phyloP scores from a whole-genome alignment of 2,329 filamentous ascomycete species.

The Fusarium temperatum region DNA sequence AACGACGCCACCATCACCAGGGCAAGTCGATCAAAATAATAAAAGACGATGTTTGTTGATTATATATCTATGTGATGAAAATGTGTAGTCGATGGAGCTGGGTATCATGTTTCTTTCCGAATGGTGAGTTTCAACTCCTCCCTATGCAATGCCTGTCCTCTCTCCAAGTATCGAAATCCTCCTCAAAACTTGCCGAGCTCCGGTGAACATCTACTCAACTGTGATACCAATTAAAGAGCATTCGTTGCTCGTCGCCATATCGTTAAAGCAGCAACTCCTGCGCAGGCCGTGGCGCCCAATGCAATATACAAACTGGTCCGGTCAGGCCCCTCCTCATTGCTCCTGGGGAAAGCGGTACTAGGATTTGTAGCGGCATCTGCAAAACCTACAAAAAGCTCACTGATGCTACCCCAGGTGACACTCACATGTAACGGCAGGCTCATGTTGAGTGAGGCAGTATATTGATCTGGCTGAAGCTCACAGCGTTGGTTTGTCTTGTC shows the following conservation, averaged over 20 bases:
- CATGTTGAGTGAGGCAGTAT: slow-evolving; percentile 87
- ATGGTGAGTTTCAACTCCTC: slow-evolving; percentile 39
- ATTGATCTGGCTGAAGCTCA: slow-evolving; percentile 90
- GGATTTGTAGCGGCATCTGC: slow-evolving; percentile 94
- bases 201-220: neutral
- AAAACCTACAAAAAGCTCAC: slow-evolving; percentile 89
- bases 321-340: slow-evolving; percentile 85
- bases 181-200: neutral
- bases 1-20: neutral
- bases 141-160: slow-evolving; percentile 16
- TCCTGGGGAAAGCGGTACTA: slow-evolving; percentile 87
- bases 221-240: slow-evolving; percentile 45
- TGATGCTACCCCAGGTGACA: slow-evolving; percentile 92
- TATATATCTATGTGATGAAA: slow-evolving; percentile 26
- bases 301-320: slow-evolving; percentile 87
- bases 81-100: slow-evolving; percentile 35
- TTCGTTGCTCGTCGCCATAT: slow-evolving; percentile 70
- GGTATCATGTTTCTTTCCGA: slow-evolving; percentile 45
- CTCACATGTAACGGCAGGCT: slow-evolving; percentile 92
- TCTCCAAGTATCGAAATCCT: neutral
- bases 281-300: slow-evolving; percentile 75
- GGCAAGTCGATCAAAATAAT: neutral
- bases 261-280: slow-evolving; percentile 69
- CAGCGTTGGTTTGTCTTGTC: slow-evolving; percentile 97
- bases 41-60: slow-evolving; percentile 30